Evolutionary conservation across 2,329 filamentous ascomycete genomes (phyloP), one percentile per base, ranked within the genome.

Genomic region (Tolypocladium guangdongense): DNA sequence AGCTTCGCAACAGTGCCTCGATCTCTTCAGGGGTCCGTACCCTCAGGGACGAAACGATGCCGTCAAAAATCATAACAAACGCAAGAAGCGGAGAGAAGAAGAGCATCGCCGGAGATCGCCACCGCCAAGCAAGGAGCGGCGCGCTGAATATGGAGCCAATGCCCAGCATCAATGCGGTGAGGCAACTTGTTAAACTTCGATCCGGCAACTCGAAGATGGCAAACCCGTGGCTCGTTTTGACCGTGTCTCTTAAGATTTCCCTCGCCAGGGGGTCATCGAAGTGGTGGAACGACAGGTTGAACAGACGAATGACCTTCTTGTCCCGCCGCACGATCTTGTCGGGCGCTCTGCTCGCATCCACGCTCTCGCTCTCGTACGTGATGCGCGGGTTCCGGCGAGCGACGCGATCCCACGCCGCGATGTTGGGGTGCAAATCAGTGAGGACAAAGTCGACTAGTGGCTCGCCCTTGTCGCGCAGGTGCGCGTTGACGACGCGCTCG

Each of bases 151-250:
- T 57, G 56, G 78, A 74, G 47, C 76, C 74, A 41, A 80, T 57
- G 7, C 79, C 78, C 54, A 84, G 73, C 12, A 78, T 59, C 37
- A 77, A 68, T 45, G 79, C 72, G 4, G 78, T 75, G 24, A 84
- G 56, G 41, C 85, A 66, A 36, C 81, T 78, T 2, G 73, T 66
- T 1, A 83, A 58, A 18, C 74, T 74, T 35, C 86, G 80, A 59
- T 85, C 82, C 66, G 89, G 86, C n/a, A 90, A 75, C 68, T 90
- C 86, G 57, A 90, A 83, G 55, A 90, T 87, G 10, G 78, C 84
- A 60, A 89, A 84, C 0, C 80, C 86, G 56, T 86, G 78, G 51
- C 80, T 78, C 0, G 80, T 87, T 59, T 80, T 74, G 38, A 88
- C 66, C 0, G 84, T 85, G 63, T 86, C 82, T 51, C 73, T 73